A percentile compares a stretch with the other conserved stretches of the same genome.
These are phyloP conservation scores for Debaryomyces sp. DNA, from an alignment of 1,139 yeast species.

Conservation along the genomic window DNA sequence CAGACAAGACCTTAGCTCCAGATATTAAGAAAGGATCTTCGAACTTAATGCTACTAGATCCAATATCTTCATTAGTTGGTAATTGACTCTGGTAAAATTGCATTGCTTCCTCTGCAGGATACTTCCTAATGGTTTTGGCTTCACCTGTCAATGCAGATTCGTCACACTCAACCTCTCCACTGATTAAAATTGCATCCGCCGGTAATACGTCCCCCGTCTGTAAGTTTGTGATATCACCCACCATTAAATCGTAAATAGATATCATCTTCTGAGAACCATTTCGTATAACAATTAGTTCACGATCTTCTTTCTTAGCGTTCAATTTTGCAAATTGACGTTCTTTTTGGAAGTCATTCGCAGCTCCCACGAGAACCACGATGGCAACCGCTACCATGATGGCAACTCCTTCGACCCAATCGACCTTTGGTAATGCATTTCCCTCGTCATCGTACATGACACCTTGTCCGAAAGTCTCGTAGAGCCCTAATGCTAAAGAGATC, in stretches of 20 bases:
- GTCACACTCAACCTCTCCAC: conserved; percentile 85
- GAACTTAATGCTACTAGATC: conserved; percentile 43
- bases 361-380: conserved; percentile 91
- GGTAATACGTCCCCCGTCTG: conserved; percentile 97
- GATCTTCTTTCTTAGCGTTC: conserved; percentile 84
- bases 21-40: conserved; percentile 85
- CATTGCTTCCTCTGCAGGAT: conserved; percentile 54
- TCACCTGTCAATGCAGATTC: conserved; percentile 96
- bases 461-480: conserved; percentile 90
- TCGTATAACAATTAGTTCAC: conserved; percentile 76
- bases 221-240: conserved; percentile 79
- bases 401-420: conserved; percentile 98
- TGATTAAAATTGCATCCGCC: conserved; percentile 78
- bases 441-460: conserved; percentile 76
- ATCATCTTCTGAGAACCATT: conserved; percentile 69
- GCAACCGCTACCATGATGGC: conserved; percentile 91
- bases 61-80: conserved; percentile 52
- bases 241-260: conserved; percentile 74
- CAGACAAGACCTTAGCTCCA: conserved; percentile 86
- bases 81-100: conserved; percentile 28
- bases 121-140: conserved; percentile 75
- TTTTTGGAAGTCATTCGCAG: conserved; percentile 93
- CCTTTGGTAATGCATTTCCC: conserved; percentile 73
- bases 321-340: conserved; percentile 90
- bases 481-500: conserved; percentile 84